Conservation (phyloP, 306 rosid genomes). For the Trifolium repens region DNA sequence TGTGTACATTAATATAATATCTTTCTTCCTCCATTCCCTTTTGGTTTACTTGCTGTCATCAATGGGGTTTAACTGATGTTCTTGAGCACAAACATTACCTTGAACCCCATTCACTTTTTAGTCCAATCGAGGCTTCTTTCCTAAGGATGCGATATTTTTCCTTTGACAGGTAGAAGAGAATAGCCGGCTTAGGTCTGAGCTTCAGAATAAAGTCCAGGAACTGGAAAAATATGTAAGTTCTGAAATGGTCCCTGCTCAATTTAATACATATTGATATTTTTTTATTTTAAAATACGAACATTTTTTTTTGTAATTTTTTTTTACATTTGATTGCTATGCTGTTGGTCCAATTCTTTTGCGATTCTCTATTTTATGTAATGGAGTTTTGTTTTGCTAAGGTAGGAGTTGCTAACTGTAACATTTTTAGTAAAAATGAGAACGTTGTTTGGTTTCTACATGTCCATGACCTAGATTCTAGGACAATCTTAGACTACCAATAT, state of each 20-base stretch:
- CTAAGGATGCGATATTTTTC: conserved; percentile 26
- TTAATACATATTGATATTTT: conserved; percentile 5
- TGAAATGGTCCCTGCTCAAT: conserved; percentile 20
- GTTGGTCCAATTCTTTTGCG: conserved; percentile 15
- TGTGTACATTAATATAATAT: not conserved
- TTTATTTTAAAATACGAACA: not conserved
- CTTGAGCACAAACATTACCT: conserved; percentile 15
- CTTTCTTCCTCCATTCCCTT: not conserved
- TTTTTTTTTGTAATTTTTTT: conserved; percentile 1
- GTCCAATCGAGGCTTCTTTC: conserved; percentile 31
- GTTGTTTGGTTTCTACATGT: conserved; percentile 18
- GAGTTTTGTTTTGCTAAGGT: conserved; percentile 10
- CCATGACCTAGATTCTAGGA: conserved; percentile 1
- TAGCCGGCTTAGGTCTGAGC: conserved; percentile 68
- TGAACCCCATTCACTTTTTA: conserved; percentile 29
- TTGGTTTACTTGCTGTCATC: not conserved
- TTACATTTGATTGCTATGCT: not conserved
- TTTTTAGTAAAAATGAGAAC: conserved; percentile 9
- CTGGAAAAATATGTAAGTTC: conserved; percentile 73
- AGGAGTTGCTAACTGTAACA: conserved; percentile 14
- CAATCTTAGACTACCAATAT: conserved; percentile 13
- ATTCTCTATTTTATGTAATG: conserved; percentile 6
- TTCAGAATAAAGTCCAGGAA: conserved; percentile 62
- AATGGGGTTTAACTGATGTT: conserved; percentile 16
- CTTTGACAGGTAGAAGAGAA: conserved; percentile 81